Evolutionary conservation across 257 asterid species (phyloP).

Genomic region (Striga asiatica): DNA sequence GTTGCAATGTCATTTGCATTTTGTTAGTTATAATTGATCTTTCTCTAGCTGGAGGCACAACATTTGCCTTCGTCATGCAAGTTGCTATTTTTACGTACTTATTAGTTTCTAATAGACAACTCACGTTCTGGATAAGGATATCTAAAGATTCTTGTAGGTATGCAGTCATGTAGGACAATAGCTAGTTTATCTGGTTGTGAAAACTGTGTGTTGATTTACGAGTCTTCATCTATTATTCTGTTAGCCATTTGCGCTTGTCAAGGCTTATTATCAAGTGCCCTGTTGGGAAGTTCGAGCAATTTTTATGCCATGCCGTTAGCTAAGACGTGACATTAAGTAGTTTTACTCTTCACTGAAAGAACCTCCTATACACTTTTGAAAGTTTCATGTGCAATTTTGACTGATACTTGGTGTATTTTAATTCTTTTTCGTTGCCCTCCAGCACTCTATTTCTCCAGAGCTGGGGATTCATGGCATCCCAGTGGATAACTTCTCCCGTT

Average conservation of each 20-base stretch:
- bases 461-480: constrained; percentile 84
- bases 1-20: constrained; percentile 26
- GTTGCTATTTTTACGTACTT: neutral
- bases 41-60: neutral
- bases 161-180: neutral
- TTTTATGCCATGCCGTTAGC: too few relatives aligned
- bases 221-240: too few relatives aligned
- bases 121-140: neutral
- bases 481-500: constrained; percentile 70
- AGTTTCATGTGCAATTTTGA: too few relatives aligned
- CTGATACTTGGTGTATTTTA: constrained; percentile 6
- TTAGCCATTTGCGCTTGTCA: too few relatives aligned
- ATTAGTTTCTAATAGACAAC: neutral
- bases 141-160: neutral
- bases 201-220: neutral
- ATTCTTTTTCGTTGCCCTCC: constrained; percentile 23
- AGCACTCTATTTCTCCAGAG: constrained; percentile 92
- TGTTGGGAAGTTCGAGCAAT: too few relatives aligned
- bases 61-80: neutral
- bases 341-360: too few relatives aligned
- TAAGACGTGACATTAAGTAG: too few relatives aligned
- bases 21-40: neutral
- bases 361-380: too few relatives aligned
- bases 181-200: too few relatives aligned
- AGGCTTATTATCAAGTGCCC: too few relatives aligned